These are phyloP conservation scores for Rhododendron ovatum DNA, from an alignment of 148 eudicot genomes.

Conservation along the genomic window DNA sequence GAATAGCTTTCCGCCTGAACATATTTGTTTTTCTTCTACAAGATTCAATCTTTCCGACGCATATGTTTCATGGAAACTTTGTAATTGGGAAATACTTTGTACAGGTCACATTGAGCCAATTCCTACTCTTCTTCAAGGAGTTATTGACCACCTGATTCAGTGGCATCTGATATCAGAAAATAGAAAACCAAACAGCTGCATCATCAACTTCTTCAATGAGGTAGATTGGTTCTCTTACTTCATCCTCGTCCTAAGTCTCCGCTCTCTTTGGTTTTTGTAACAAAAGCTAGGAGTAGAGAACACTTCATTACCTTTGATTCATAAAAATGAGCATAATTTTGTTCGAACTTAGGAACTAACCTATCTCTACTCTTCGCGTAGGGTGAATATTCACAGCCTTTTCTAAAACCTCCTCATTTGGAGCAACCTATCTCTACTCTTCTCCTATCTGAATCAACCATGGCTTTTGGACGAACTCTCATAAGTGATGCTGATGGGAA, in stretches of 20 bases:
- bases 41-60: not conserved
- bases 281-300: not conserved
- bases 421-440: conserved; percentile 81
- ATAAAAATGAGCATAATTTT: not conserved
- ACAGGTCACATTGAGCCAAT: conserved; percentile 80
- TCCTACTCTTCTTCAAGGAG: conserved; percentile 71
- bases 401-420: conserved; percentile 89
- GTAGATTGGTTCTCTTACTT: conserved; percentile 26
- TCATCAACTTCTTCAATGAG: conserved; percentile 90
- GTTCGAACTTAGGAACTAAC: not conserved
- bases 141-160: conserved; percentile 72
- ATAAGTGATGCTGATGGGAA: conserved; percentile 72
- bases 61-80: not conserved
- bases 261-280: not conserved
- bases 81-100: conserved; percentile 11
- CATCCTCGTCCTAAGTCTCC: not conserved
- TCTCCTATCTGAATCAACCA: conserved; percentile 67
- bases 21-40: not conserved
- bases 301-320: not conserved
- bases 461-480: conserved; percentile 87
- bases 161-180: conserved; percentile 79
- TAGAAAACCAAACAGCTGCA: conserved; percentile 82
- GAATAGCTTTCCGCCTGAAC: conserved; percentile 4
- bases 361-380: conserved; percentile 14
- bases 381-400: conserved; percentile 95